Evolutionary conservation across 768 basidiomycete species (phyloP), one percentile per base, ranked within the genome.

Genomic region (Serendipita indica): DNA sequence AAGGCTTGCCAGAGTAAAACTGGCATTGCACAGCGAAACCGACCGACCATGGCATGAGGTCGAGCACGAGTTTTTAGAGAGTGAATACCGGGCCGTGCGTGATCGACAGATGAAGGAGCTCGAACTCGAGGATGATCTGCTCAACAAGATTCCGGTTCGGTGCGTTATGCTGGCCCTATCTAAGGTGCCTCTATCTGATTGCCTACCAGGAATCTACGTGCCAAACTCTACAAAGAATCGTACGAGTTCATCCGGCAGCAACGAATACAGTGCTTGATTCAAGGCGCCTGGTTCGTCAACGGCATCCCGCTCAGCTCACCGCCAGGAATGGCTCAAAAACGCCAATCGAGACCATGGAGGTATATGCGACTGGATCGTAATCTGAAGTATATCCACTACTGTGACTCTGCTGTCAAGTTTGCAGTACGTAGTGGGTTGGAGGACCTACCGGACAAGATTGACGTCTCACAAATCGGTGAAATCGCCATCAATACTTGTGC

Each of bases 281-380:
- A 90, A 67, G 91, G 91, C 32, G 86, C 89, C 20, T 96, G 91
- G 91, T 93, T 96, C 69, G 79, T 88, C 62, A 90, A 84, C 65
- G 89, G 82, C 1, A 71, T 85, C 35, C 81, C 82, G 0, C 70
- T 75, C 39, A 71, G 72, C 4, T 68, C 76, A 20, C 30, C 35
- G 70, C 65, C 72, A 13, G 76, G 79, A 46, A 80, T 82, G 25
- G 71, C 73, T 16, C 66, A 74, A 43, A 78, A 81, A 46, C 75
- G 83, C 39, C 80, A 82, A 1, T 77, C 69, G 28, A 74, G 80
- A 35, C 81, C 81, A 2, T 94, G 90, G 90, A 76, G 87, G 43
- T 94, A 93, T 69, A 82, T 92, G 75, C 77, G 91, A 63, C 70
- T 94, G 68, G 89, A 89, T 69, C 63, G 74, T 64, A 7, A n/a